Base-by-base conservation (phyloP, 2,329 filamentous ascomycete species). In the Colletotrichum cuscutae region DNA sequence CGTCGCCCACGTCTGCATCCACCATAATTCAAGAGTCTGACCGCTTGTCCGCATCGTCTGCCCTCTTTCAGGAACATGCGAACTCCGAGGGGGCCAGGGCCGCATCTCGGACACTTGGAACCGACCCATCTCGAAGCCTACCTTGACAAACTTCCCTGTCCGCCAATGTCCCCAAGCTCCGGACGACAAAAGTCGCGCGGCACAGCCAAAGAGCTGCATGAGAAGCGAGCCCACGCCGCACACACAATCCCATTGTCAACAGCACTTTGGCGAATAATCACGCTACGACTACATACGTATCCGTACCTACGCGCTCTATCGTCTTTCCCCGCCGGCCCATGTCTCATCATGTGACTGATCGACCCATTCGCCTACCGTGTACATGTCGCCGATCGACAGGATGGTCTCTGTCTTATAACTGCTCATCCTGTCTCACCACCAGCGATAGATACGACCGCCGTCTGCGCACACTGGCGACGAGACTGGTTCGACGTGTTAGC, bases 1-100 rank as follows among this genome's bases (percentile, higher is more conserved):
- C 15, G 6, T n/a, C 28, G 15, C 15, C 32, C 32, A 22, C 57
- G 42, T 22, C 42, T 11, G 19, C 57, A 42, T 42, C 32, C 42
- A 37, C n/a, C 32, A n/a, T 22, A 42, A 60, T 26, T n/a, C 35
- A 32, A 30, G 19, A 37, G 37, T 13, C 32, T 71, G 68, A 71
- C 68, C 63, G 63, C 68, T 49, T 26, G 64, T 62, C 68, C 54
- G 62, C 54, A 59, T 70, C 49, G 26, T 49, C 61, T 68, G 52
- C 52, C 66, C 52, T 68, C n/a, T 37, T 54, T 19, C 28, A 35
- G 61, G 61, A 69, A 65, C 61, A 59, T 32, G 11, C 42, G 32
- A 32, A 37, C 32, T 49, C 54, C 42, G 42, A 35, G 35, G 37
- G 15, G 37, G 37, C 37, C 37, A 42, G 37, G 24, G 61, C 49